Percentiles rank a stretch among this genome's conserved stretches.
phyloP scores from a whole-genome alignment of 2,329 filamentous ascomycete species.

The Penicillium olsonii region DNA sequence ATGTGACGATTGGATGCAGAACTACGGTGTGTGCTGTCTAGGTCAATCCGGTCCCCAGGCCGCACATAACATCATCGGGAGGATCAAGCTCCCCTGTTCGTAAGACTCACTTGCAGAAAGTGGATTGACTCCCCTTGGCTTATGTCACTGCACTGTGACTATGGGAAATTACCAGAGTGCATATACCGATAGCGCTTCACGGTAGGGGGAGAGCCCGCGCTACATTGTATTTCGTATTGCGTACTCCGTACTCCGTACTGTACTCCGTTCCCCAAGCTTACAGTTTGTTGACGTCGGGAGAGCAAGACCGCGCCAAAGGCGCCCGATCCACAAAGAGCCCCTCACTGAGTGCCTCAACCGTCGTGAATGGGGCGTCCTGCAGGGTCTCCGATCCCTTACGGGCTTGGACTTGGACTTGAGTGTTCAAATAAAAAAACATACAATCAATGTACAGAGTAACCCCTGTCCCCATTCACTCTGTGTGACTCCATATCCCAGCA shows the following conservation, averaged over 20 bases:
- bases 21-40: conserved; percentile 25
- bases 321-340: conserved; percentile 8
- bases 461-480: no score
- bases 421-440: no score
- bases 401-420: no score
- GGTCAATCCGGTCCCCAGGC: neutral
- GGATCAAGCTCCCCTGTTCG: conserved; percentile 23
- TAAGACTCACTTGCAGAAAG: conserved; percentile 26
- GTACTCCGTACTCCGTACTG: neutral
- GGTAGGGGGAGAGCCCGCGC: no score
- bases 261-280: no score
- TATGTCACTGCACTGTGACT: conserved; percentile 20
- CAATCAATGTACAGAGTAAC: neutral
- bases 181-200: neutral
- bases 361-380: conserved; percentile 13
- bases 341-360: conserved; percentile 15
- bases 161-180: no score
- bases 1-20: conserved; percentile 3
- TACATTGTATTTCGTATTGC: no score
- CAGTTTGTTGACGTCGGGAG: neutral
- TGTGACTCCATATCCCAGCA: neutral
- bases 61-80: neutral
- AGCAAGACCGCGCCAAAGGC: conserved; percentile 7
- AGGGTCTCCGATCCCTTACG: conserved; percentile 24
- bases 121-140: conserved; percentile 27